Conservation (phyloP, 768 basidiomycete species). For the Guyanaporus albipodus region DNA sequence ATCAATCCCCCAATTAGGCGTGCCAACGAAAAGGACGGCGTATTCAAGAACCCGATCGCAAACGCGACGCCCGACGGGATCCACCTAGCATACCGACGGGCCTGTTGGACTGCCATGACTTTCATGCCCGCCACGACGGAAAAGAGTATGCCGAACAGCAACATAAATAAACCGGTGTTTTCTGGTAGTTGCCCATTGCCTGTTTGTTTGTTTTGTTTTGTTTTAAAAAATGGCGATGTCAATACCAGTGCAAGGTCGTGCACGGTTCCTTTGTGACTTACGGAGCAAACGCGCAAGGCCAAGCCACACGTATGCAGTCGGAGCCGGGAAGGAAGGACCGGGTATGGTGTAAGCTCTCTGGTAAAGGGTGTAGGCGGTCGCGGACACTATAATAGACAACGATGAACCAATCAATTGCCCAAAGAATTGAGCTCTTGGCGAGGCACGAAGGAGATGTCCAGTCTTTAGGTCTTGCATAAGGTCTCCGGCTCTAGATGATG, state of each 20-base stretch:
- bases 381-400: slow-evolving; percentile 83
- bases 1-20: slow-evolving; percentile 83
- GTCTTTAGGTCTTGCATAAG: slow-evolving; percentile 99
- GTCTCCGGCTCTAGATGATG: slow-evolving; percentile 72
- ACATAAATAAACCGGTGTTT: slow-evolving; percentile 74
- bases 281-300: slow-evolving; percentile 71
- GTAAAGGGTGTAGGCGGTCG: slow-evolving; percentile 85
- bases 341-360: slow-evolving; percentile 85
- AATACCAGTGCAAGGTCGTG: background rate
- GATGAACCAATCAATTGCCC: slow-evolving; percentile 90
- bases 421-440: slow-evolving; percentile 91
- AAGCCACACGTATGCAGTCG: slow-evolving; percentile 93
- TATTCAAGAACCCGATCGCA: slow-evolving; percentile 93
- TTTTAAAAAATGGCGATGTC: too few relatives aligned
- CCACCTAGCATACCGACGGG: slow-evolving; percentile 61
- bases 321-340: slow-evolving; percentile 92
- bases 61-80: slow-evolving; percentile 93
- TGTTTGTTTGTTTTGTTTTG: slow-evolving; percentile 36
- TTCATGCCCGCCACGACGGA: slow-evolving; percentile 64
- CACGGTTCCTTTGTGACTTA: slow-evolving; percentile 35
- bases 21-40: slow-evolving; percentile 91
- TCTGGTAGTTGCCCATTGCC: slow-evolving; percentile 82
- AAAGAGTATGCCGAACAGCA: slow-evolving; percentile 69
- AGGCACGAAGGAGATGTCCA: slow-evolving; percentile 87
- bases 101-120: slow-evolving; percentile 47